Evolutionary conservation across 1,284 basidiomycete genomes (phyloP), one percentile per base, ranked within the genome.

Genomic region (Mycena citricolor): DNA sequence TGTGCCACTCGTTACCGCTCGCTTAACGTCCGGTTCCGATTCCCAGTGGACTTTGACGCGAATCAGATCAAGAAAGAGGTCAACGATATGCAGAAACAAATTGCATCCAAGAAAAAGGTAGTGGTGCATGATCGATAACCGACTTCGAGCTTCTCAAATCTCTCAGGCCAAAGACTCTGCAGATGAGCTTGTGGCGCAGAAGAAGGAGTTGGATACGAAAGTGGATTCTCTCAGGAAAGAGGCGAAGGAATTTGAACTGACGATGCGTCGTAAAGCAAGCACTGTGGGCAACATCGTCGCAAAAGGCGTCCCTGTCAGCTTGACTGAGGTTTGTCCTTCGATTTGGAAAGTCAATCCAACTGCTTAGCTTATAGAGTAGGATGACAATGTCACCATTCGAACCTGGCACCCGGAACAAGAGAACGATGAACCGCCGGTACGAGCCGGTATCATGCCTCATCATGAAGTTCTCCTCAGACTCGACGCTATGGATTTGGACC

Each of bases 401-500:
- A 90, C 82, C 51, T 98, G 90, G 89, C 88, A 94, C 69, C 93
- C 94, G 2, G 81, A 86, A 42, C 86, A 86, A 10, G 83, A 86
- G 33, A 79, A 83, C 52, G 80, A 62, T 10, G 68, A 74, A 39
- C 72, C 73, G 54, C 52, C 71, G 67, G 58, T 74, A 65, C 44
- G 79, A 70, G 69, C 74, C 7, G 85, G 81, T 43, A 92, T 98
- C 62, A 77, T 98, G 66, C 86, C 94, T 26, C 95, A 99, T 67
- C 94, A 99, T 65, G 94, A 98, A 70, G 94, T 99, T 32, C 79
- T 99, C 51, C 80, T 94, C 47, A 81, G 94, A 36, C 72, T 99
- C 25, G 94, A 97, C 60, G 90, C 91, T 5, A 94, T 95, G 76
- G 97, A 99, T 67, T 83, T 94, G 33, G 95, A 99, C 64, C 81